These are phyloP conservation scores for Phialophora macrospora DNA, from an alignment of 2,329 filamentous ascomycete species.

Conservation along the genomic window DNA sequence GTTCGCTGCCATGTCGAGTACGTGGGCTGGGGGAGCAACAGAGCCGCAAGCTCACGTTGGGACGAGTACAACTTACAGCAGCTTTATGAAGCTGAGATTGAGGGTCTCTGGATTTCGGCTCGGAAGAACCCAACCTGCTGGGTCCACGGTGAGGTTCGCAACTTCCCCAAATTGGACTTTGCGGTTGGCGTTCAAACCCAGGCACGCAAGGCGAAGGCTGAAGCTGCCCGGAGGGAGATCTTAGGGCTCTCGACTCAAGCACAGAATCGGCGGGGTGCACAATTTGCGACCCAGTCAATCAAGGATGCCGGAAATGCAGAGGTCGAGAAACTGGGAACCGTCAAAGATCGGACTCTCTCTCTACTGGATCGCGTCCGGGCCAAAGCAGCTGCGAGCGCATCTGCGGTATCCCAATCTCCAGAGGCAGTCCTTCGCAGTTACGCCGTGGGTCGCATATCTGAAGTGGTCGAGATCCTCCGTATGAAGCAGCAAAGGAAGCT, in stretches of 20 bases:
- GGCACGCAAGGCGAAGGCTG: slow-evolving; percentile 33
- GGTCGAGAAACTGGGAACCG: slow-evolving; percentile 30
- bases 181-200: slow-evolving; percentile 35
- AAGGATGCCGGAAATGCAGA: slow-evolving; percentile 2
- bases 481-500: slow-evolving; percentile 58
- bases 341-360: slow-evolving; percentile 48
- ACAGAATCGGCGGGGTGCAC: slow-evolving; percentile 22
- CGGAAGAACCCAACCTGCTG: slow-evolving; percentile 44
- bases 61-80: slow-evolving; percentile 56
- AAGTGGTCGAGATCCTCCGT: slow-evolving; percentile 70
- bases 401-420: slow-evolving; percentile 53
- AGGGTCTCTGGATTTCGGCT: slow-evolving; percentile 49
- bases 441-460: slow-evolving; percentile 70
- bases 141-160: slow-evolving; percentile 42
- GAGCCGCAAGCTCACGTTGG: slow-evolving; percentile 34
- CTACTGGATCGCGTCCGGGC: slow-evolving; percentile 76
- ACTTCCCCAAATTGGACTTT: slow-evolving; percentile 45
- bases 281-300: slow-evolving; percentile 20
- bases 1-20: slow-evolving; percentile 34
- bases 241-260: slow-evolving; percentile 24
- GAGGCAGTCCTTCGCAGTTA: slow-evolving; percentile 65
- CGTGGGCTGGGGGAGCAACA: slow-evolving; percentile 16
- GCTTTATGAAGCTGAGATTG: slow-evolving; percentile 56
- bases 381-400: slow-evolving; percentile 64
- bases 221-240: slow-evolving; percentile 32